Conservation (phyloP, 352 stramenopile species). For the Peronospora tabacina region DNA sequence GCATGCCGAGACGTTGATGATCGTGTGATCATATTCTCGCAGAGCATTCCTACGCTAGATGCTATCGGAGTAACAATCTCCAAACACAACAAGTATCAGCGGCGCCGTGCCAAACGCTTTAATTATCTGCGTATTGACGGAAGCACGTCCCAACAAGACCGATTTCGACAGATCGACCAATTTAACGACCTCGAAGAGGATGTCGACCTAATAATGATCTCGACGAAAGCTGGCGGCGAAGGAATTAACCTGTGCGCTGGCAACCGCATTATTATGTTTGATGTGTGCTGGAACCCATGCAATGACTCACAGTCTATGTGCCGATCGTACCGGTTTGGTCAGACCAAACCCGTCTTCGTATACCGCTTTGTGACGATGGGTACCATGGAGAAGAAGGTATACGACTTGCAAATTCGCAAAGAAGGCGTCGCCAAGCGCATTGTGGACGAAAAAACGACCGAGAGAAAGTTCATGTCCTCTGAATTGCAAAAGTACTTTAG, state of each 20-base stretch:
- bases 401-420: conserved; percentile 87
- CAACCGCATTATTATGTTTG: conserved; percentile 88
- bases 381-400: conserved; percentile 92
- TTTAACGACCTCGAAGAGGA: conserved; percentile 83
- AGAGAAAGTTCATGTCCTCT: conserved; percentile 73
- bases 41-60: conserved; percentile 84
- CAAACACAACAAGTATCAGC: conserved; percentile 50
- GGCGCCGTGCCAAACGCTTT: conserved; percentile 38
- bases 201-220: conserved; percentile 83
- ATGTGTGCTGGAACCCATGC: conserved; percentile 89
- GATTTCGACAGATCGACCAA: conserved; percentile 68
- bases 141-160: conserved; percentile 66
- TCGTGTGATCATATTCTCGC: conserved; percentile 85
- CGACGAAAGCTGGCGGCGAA: conserved; percentile 80
- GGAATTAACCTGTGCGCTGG: conserved; percentile 85
- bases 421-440: conserved; percentile 85
- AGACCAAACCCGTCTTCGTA: conserved; percentile 88
- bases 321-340: conserved; percentile 88
- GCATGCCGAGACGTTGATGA: conserved; percentile 66
- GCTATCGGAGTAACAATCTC: conserved; percentile 66
- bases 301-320: conserved; percentile 91
- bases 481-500: conserved; percentile 84
- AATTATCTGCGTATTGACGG: conserved; percentile 77
- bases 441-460: conserved; percentile 80
- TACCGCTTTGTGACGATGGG: conserved; percentile 88